Base-by-base conservation (phyloP, 1,284 basidiomycete species). In the Athelia psychrophila region DNA sequence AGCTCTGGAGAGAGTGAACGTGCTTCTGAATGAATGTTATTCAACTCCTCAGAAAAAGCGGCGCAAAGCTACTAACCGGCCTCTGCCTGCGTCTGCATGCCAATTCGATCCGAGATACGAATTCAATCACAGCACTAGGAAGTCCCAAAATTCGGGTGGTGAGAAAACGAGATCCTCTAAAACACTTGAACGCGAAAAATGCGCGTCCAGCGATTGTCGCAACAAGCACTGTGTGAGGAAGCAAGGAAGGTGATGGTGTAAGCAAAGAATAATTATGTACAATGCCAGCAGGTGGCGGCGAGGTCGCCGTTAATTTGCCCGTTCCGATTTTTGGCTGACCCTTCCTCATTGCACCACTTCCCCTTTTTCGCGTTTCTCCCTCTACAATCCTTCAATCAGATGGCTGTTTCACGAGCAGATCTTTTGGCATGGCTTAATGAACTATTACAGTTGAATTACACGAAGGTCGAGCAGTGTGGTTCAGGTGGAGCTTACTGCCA, bases 391-490 rank as follows among this genome's bases (percentile, higher is more conserved):
- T 22, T n/a, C 20, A 18, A n/a, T 22, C 24, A 22, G 19, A 51
- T 49, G 67, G 69, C 65, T 49, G 72, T 71, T 22, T 91, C 89
- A 56, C 79, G 96, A 66, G 90, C 91, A 46, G 97, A 99, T 66
- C 81, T 99, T 27, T 67, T 99, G 38, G 79, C 80, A 48, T 99
- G 97, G 97, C 76, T 98, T 65, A 98, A 98, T 72, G 92, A 96
- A 46, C 85, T 99, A 19, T 81, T 98, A 8, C 85, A 89, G 63
- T 74, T 93, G 67, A 91, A 89, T 72, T 95, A 97, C 73, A 93
- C 90, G 27, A 98, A 98, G 72, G 74, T 97, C 56, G 94, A 96
- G 70, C 94, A 98, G 72, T 97, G 93, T 67, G 95, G 95, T 27
- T 84, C 86, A 1, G 94, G 94, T 54, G 90, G 81, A 15, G 91